Evolutionary conservation across 257 asterid species (phyloP), one percentile per base, ranked within the genome.

Genomic region (Ajuga chamaepitys): DNA sequence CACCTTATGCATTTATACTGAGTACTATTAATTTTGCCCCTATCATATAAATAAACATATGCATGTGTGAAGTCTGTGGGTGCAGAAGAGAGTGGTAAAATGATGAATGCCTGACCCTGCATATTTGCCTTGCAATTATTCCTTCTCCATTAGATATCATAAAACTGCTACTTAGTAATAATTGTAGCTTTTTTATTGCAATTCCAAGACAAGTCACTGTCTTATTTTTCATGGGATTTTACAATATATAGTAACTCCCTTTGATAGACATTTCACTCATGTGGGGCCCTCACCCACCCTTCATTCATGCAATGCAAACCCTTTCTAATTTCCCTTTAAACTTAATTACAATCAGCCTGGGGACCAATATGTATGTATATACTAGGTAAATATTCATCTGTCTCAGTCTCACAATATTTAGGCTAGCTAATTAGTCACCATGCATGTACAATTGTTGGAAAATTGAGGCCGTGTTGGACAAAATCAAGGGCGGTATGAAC

Each of bases 201-300:
- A 50, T 58, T 74, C 46, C 53, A 79, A 54, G 87, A 68, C 65
- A 58, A 64, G 87, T 82, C 87, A 66, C 76, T 69, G 47, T 81
- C 83, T 40, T 10, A 12, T 57, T 30, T 30, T 32, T 46, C 51
- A 62, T 68, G 22, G 57, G 63, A 34, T 72, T 64, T 46, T 63
- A 70, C 62, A 37, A 56, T 30, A 58, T 67, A 18, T 24, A 24
- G 24, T 61, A 64, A 53, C 48, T 51, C 13, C 56, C 55, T 72
- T 55, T 66, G 18, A 64, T 41, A 24, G 75, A 79, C 37, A 70
- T 61, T 53, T 68, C 71, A 70, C 34, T 28, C 25, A 69, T 56
- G 26, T n/a, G 71, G 71, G 70, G 73, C 73, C 64, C 18, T 24
- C 22, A 24, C 17, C 37, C 38, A 79, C 78, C 69, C 75, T 68